Base-by-base conservation (phyloP, 2,329 filamentous ascomycete species). In the Neopestalotiopsis clavispora region DNA sequence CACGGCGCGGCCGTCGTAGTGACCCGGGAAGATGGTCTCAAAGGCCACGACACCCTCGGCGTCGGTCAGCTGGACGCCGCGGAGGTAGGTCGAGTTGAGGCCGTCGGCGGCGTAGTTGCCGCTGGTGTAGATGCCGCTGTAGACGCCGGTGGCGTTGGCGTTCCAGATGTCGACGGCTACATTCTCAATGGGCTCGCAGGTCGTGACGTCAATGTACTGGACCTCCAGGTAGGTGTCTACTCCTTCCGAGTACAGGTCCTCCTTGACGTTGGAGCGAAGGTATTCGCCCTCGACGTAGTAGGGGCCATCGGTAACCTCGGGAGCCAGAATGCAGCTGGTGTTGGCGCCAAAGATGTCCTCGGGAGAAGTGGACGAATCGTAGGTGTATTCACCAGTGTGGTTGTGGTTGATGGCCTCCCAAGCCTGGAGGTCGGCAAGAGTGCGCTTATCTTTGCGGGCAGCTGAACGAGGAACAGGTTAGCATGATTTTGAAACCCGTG, bases 11-110 rank as follows among this genome's bases (percentile, higher is more conserved):
- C 79, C 79, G 4, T 69, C 63, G 69, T 81, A 81, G 74, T 84
- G 82, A 9, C 83, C 83, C 0, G 83, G 82, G 74, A 85, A 81
- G 20, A 81, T 80, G 9, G 84, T 86, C 58, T 84, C 80, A 71
- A 87, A 86, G 60, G 76, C 74, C 10, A 81, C 82, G 7, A 86
- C 81, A 57, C 85, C 85, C 20, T 85, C 82, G 28, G 76, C 68
- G 70, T 86, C 80, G 1, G 84, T 84, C 32, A 80, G 70, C 72
- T 85, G 82, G 67, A 87, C 80, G 57, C 85, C 85, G 14, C 85
- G 82, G 2, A 86, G 79, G 76, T 81, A 86, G 13, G 83, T 85
- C 4, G 78, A 76, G 68, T 83, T 79, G 70, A 79, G 49, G n/a
- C 80, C 80, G 40, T 67, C 74, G 72, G 79, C 58, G 67, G 72